These are phyloP conservation scores for Thymus quinquecostatus DNA, from an alignment of 257 asterid genomes.

Conservation along the genomic window DNA sequence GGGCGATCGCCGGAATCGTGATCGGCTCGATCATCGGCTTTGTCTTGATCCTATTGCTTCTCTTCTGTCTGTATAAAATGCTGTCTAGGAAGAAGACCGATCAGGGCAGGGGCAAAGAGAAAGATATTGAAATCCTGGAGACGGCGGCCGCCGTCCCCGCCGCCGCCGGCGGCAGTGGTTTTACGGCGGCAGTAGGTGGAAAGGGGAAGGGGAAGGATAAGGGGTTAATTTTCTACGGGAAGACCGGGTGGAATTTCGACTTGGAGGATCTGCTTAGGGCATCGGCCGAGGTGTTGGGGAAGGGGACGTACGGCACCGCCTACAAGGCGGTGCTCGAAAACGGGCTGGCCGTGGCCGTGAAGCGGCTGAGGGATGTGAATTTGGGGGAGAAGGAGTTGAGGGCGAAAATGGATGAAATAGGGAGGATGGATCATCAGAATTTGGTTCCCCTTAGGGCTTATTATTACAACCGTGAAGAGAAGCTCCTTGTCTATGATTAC, in stretches of 20 bases:
- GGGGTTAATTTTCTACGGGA: constrained; percentile 59
- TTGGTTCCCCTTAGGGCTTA: constrained; percentile 81
- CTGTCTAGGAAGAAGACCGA: constrained; percentile 28
- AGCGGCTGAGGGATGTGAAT: constrained; percentile 74
- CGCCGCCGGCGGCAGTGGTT: constrained; percentile 17
- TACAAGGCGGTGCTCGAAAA: constrained; percentile 78
- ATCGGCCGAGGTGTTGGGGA: constrained; percentile 95
- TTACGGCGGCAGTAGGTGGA: constrained; percentile 34
- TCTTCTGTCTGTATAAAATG: constrained; percentile 54
- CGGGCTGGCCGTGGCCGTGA: constrained; percentile 74
- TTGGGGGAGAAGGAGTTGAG: constrained; percentile 66
- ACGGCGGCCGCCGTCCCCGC: constrained; percentile 25
- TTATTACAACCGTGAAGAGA: constrained; percentile 67
- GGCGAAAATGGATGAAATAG: constrained; percentile 68
- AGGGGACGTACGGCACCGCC: constrained; percentile 82
- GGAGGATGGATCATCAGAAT: constrained; percentile 61
- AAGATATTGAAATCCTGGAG: constrained; percentile 41
- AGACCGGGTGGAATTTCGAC: constrained; percentile 46
- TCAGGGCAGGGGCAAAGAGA: constrained; percentile 28
- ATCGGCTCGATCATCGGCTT: constrained; percentile 56
- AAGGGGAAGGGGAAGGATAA: constrained; percentile 35
- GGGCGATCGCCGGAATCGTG: constrained; percentile 79
- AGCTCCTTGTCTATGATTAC: constrained; percentile 83
- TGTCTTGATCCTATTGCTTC: constrained; percentile 46
- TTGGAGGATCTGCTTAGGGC: constrained; percentile 88